Percentiles rank a stretch among this genome's conserved stretches.
Evolutionary conservation across 257 asterid species (phyloP).

Genomic region (Ilex aquifolium): DNA sequence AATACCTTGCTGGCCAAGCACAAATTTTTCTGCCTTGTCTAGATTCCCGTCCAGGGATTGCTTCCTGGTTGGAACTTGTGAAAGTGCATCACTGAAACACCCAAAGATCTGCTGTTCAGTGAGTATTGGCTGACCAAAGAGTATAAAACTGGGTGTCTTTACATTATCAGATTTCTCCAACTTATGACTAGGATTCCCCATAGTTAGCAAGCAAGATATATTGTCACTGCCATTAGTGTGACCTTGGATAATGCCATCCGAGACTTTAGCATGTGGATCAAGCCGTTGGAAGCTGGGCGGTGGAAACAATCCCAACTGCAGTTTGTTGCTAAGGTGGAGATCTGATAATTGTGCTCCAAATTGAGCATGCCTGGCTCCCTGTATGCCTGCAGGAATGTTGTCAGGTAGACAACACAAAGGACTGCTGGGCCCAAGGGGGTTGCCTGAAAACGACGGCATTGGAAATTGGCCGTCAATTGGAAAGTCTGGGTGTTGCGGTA

Average conservation of each 20-base stretch:
- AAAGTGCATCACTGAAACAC: slow-evolving; percentile 25
- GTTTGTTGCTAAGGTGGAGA: slow-evolving; percentile 27
- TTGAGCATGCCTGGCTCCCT: slow-evolving; percentile 99
- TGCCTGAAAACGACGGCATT: slow-evolving; percentile 22
- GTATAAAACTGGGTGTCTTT: slow-evolving; percentile 59
- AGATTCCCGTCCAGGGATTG: slow-evolving; percentile 18
- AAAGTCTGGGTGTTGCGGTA: slow-evolving; percentile 10
- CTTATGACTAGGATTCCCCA: slow-evolving; percentile 49
- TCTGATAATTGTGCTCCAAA: slow-evolving; percentile 70
- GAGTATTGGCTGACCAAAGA: slow-evolving; percentile 94
- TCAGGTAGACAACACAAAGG: slow-evolving; percentile 56
- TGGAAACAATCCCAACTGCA: slow-evolving; percentile 14
- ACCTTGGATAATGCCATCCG: slow-evolving; percentile 27
- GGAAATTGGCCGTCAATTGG: slow-evolving; percentile 17
- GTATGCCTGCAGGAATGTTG: slow-evolving; percentile 91
- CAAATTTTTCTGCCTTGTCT: slow-evolving; percentile 19
- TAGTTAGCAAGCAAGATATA: slow-evolving; percentile 71
- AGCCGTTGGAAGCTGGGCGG: slow-evolving; percentile 45
- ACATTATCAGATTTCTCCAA: slow-evolving; percentile 28
- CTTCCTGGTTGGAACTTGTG: slow-evolving; percentile 18
- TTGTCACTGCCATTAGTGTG: slow-evolving; percentile 36
- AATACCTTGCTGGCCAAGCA: slow-evolving; percentile 21
- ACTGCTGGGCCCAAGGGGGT: slow-evolving; percentile 31
- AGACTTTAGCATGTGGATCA: slow-evolving; percentile 38
- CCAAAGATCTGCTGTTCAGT: slow-evolving; percentile 91